Evolutionary conservation across 768 basidiomycete genomes (phyloP), one percentile per base, ranked within the genome.

Genomic region (Panaeolus cyanescens): DNA sequence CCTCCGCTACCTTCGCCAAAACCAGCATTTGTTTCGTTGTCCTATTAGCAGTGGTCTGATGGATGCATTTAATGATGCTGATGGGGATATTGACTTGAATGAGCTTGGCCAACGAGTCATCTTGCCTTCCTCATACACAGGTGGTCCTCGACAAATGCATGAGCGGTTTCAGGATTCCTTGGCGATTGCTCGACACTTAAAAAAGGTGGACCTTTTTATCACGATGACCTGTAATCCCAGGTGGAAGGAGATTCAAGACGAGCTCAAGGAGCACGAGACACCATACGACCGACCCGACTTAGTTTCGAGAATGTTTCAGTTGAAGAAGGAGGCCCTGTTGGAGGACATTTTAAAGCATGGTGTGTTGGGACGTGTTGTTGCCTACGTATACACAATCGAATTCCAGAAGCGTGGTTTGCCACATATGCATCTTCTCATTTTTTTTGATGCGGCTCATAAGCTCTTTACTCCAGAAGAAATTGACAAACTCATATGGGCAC

Each of bases 381-480:
- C 79, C 0, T 68, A 77, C 45, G 75, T 85, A 0, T 80, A 83
- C 58, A 79, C 77, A 1, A 83, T 85, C 42, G 81, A 86, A 58
- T 85, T 83, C 60, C 83, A 85, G 67, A 85, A 85, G 57, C 67
- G 78, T 1, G 83, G 85, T 0, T 75, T 85, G 0, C 83, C 82
- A 32, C 83, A 86, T 60, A 78, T 81, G 62, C 84, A 85, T 66
- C 70, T 79, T 5, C 67, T 83, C 1, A 72, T 85, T 56, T 79
- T 81, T 59, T 65, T 85, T 0, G 59, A 74, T 1, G 61, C 70
- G 0, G 61, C 58, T 0, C 37, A 68, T 30, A 77, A 77, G 60
- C 64, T 83, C 1, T 39, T 50, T 0, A 67, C 66, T n/a, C 66
- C 78, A 1, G 72, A 66, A 0, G 71, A 75, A 17, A 71, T 86